These are phyloP conservation scores for Teratosphaeria pseudoeucalypti DNA, from an alignment of 2,329 filamentous ascomycete species.

Conservation along the genomic window DNA sequence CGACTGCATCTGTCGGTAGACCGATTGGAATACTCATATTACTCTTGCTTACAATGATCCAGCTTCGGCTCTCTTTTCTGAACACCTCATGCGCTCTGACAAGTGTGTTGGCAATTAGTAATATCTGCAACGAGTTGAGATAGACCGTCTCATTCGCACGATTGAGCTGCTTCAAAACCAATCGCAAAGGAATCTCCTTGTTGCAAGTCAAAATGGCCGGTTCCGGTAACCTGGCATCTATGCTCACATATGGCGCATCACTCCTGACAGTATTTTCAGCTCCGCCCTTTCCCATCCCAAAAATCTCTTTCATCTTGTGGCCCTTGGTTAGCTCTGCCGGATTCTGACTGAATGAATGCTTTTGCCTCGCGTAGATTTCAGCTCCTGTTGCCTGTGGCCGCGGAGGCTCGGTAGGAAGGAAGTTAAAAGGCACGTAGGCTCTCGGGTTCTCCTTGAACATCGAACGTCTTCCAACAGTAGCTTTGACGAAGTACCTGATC, in stretches of 20 bases:
- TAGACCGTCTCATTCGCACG: slow-evolving; percentile 60
- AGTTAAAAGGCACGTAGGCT: slow-evolving; percentile 56
- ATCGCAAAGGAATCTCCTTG: slow-evolving; percentile 66
- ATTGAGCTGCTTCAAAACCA: slow-evolving; percentile 68
- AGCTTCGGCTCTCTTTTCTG: slow-evolving; percentile 60
- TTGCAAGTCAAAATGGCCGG: slow-evolving; percentile 86
- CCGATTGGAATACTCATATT: slow-evolving; percentile 64
- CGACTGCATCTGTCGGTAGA: slow-evolving; percentile 43
- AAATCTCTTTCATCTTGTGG: slow-evolving; percentile 49
- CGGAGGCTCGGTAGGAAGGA: slow-evolving; percentile 87
- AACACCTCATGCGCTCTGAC: slow-evolving; percentile 67
- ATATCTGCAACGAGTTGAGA: slow-evolving; percentile 69
- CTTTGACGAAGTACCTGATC: slow-evolving; percentile 89
- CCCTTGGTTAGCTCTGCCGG: slow-evolving; percentile 20
- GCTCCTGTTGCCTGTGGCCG: slow-evolving; percentile 55
- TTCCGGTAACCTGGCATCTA: slow-evolving; percentile 78
- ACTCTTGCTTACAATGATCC: slow-evolving; percentile 62
- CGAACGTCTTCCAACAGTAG: slow-evolving; percentile 80
- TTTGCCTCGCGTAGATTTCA: slow-evolving; percentile 74
- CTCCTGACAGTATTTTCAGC: not conserved
- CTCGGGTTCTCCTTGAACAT: slow-evolving; percentile 87
- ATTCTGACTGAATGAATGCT: slow-evolving; percentile 45
- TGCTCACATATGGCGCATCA: slow-evolving; percentile 49
- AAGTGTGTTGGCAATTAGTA: slow-evolving; percentile 68
- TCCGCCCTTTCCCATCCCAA: slow-evolving; percentile 34